Base-by-base conservation (phyloP, 495 filamentous ascomycete genomes). In the Haplographium delicatum region DNA sequence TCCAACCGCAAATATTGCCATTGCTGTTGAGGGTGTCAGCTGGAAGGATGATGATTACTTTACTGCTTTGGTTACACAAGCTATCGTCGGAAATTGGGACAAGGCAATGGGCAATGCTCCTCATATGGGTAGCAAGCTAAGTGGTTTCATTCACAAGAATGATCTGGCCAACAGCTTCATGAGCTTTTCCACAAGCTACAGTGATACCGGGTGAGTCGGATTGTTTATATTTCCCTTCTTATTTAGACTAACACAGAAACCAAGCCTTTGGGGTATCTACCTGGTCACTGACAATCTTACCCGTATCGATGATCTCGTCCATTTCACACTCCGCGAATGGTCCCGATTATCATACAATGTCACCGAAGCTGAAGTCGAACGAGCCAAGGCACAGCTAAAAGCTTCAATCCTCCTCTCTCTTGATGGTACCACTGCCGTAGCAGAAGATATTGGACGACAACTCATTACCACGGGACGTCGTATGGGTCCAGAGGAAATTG, bases 31-130 rank as follows among this genome's bases (percentile, higher is more conserved):
- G 79, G 93, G 93, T 78, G 93, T 96, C 42, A 93, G 89, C 85
- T 99, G 93, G 93, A 95, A 88, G 72, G 89, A 95, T 62, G 88
- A 93, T 50, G 90, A 95, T 72, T 97, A 97, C 80, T 99, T 96
- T 79, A 96, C 93, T 57, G 93, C 85, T 37, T 76, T 99, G 46
- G 91, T 99, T 55, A 86, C 93, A 40, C 93, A 99, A 77, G 94
- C 93, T 57, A 96, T 99, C 65, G 89, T 99, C 60, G 93, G 93
- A 63, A 99, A 99, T 82, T 99, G 93, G 83, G 93, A 99, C 74
- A 89, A 90, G 70, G 86, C 93, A 46, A 94, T 97, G 85, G 94
- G 94, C 66, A 95, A 90, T 72, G 89, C 91, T 39, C 80, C 90
- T 43, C 91, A 95, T 76, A 82, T 96, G 56, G 94, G 93, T 57